Evolutionary conservation across 306 rosid species (phyloP).

Genomic region (Vachellia pachyceras): DNA sequence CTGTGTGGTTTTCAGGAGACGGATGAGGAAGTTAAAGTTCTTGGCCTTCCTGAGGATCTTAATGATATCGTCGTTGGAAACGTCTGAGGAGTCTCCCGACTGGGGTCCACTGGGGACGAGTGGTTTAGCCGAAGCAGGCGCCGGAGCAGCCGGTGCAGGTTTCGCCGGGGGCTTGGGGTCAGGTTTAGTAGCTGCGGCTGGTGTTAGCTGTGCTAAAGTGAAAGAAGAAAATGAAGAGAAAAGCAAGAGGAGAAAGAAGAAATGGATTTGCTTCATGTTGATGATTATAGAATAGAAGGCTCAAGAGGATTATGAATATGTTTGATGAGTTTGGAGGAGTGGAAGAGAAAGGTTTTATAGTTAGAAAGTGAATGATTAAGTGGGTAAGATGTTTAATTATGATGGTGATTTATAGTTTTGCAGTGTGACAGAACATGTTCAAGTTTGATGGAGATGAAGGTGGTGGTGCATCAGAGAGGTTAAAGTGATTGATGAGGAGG

Average conservation of each 20-base stretch:
- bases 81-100: slow-evolving; percentile 28
- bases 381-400: background rate
- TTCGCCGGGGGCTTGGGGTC: no score
- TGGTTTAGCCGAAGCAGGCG: background rate
- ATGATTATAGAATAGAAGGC: background rate
- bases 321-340: no score
- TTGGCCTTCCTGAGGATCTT: slow-evolving; percentile 64
- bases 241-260: slow-evolving; percentile 36
- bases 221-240: slow-evolving; percentile 31
- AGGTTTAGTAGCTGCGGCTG: slow-evolving; percentile 33
- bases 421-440: slow-evolving; percentile 25
- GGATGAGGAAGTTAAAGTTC: slow-evolving; percentile 54
- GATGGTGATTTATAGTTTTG: background rate
- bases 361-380: background rate
- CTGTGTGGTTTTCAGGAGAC: slow-evolving; percentile 65
- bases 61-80: slow-evolving; percentile 47
- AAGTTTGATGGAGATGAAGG: slow-evolving; percentile 30
- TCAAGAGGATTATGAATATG: no score
- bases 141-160: background rate
- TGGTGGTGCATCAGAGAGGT: slow-evolving; percentile 39
- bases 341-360: slow-evolving; percentile 36
- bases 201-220: slow-evolving; percentile 43
- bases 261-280: slow-evolving; percentile 32
- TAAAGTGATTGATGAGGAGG: background rate
- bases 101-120: slow-evolving; percentile 38